phyloP scores from a whole-genome alignment of 108 stramenopile species.

The Nannochloropsis gaditana region DNA sequence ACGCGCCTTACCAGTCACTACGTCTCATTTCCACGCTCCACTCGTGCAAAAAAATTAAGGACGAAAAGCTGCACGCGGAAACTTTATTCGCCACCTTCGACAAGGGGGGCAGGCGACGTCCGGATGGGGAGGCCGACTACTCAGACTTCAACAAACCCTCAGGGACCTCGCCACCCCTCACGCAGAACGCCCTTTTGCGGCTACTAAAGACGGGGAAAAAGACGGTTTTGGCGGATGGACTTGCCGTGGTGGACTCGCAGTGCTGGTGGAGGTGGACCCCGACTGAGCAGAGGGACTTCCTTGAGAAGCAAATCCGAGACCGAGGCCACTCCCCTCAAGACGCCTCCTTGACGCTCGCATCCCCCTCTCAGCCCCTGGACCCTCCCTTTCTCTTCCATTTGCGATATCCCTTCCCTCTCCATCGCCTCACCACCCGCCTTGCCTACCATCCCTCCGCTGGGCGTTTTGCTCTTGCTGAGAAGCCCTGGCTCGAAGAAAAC shows the following conservation, averaged over 20 bases:
- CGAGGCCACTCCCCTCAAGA: neutral
- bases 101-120: too few relatives aligned
- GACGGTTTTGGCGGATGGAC: neutral
- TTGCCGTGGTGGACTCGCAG: neutral
- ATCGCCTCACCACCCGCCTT: neutral
- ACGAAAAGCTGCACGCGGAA: too few relatives aligned
- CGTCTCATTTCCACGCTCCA: too few relatives aligned
- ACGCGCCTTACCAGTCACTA: too few relatives aligned
- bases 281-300: neutral
- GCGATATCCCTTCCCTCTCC: neutral
- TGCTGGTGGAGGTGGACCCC: neutral
- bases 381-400: constrained; percentile 16
- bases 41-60: too few relatives aligned
- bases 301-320: neutral
- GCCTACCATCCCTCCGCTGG: neutral
- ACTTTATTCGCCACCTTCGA: too few relatives aligned
- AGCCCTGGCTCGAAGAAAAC: neutral
- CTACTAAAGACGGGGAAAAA: neutral
- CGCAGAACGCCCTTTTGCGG: neutral
- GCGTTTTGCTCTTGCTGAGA: neutral
- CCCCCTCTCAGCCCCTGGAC: neutral
- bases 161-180: too few relatives aligned
- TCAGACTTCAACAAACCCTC: too few relatives aligned
- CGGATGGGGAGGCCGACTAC: too few relatives aligned
- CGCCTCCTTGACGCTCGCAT: too few relatives aligned